Conservation (phyloP, 2,329 filamentous ascomycete genomes). For the Zarea fungicola region DNA sequence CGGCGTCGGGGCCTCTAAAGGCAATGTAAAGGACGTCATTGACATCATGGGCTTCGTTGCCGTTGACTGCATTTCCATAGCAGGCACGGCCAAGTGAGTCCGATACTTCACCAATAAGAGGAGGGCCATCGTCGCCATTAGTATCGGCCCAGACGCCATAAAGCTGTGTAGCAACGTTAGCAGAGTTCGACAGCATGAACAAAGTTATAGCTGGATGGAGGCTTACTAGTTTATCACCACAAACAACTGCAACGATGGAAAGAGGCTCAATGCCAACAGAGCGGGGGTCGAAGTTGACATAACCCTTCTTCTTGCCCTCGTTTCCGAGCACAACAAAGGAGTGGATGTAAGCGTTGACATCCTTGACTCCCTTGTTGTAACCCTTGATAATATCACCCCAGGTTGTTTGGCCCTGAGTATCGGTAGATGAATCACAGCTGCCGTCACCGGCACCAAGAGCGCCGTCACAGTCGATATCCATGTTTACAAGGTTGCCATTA, state of each 20-base stretch:
- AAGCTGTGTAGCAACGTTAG: too few species aligned
- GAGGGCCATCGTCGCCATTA: constrained; percentile 41
- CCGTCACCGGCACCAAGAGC: constrained; percentile 39
- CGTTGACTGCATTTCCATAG: constrained; percentile 41
- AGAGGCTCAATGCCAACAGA: constrained; percentile 42
- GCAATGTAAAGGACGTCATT: constrained; percentile 53
- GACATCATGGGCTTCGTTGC: constrained; percentile 43
- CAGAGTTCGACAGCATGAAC: too few species aligned
- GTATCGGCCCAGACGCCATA: constrained; percentile 56
- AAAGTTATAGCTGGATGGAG: not conserved
- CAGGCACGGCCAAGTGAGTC: constrained; percentile 47
- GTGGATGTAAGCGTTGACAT: constrained; percentile 46
- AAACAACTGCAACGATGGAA: constrained; percentile 52
- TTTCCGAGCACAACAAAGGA: constrained; percentile 52
- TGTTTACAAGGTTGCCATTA: constrained; percentile 34
- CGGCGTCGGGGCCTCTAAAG: constrained; percentile 45
- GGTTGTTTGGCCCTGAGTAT: not conserved
- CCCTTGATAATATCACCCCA: not conserved
- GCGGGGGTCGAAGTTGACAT: constrained; percentile 35
- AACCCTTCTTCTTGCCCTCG: constrained; percentile 27
- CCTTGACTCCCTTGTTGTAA: constrained; percentile 23
- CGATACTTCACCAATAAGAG: constrained; percentile 45
- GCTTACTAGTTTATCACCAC: constrained; percentile 39
- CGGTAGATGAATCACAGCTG: not conserved
- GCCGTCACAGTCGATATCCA: constrained; percentile 38